These are phyloP conservation scores for Plantago coronopus DNA, from an alignment of 305 asterid genomes.

Conservation along the genomic window DNA sequence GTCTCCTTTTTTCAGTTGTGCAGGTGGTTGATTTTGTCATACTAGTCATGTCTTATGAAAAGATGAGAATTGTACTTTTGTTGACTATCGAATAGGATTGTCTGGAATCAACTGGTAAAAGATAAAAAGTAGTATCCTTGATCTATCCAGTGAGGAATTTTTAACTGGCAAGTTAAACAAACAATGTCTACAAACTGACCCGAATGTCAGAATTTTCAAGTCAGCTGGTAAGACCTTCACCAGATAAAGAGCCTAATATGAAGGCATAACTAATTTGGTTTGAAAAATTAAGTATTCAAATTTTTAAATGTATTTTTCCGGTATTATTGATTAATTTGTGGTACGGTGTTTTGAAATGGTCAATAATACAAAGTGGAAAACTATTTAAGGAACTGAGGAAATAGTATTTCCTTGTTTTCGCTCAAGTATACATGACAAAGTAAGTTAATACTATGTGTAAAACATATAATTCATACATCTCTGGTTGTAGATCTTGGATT, in stretches of 20 bases:
- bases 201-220: background rate
- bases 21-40: background rate
- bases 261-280: background rate
- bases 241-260: background rate
- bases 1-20: conserved; percentile 32
- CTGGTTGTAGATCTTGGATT: conserved; percentile 2
- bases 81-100: too few species aligned
- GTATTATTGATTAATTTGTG: too few species aligned
- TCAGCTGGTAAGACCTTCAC: background rate
- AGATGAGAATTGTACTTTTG: background rate
- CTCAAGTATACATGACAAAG: background rate
- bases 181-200: background rate
- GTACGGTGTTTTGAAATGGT: too few species aligned
- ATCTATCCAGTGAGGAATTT: too few species aligned
- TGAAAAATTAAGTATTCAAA: too few species aligned
- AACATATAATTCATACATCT: background rate
- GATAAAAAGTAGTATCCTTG: too few species aligned
- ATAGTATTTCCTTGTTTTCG: background rate
- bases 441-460: background rate
- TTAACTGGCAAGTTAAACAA: too few species aligned
- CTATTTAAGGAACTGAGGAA: background rate
- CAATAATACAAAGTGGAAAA: too few species aligned
- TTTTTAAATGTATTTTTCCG: background rate
- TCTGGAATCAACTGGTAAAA: background rate
- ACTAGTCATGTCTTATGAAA: background rate